These are phyloP conservation scores for Pichia phayaonensis DNA, from an alignment of 805 yeast species.

Conservation along the genomic window DNA sequence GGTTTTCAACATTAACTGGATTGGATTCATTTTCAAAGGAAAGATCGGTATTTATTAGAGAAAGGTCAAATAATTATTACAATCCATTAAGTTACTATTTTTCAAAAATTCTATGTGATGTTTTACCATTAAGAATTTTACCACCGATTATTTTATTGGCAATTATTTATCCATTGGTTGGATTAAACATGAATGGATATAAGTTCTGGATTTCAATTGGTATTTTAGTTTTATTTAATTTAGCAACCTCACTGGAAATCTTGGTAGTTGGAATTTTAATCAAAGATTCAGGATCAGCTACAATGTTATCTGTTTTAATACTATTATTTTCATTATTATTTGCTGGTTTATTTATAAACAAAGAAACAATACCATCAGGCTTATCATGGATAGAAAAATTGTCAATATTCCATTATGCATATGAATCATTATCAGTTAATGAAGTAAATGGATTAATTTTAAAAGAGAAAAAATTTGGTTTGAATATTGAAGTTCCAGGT, in stretches of 20 bases:
- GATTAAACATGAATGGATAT: conserved; percentile 68
- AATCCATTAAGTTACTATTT: conserved; percentile 78
- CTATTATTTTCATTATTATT: conserved; percentile 79
- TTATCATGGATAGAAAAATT: conserved; percentile 73
- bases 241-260: conserved; percentile 79
- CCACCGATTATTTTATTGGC: conserved; percentile 81
- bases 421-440: conserved; percentile 85
- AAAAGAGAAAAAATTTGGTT: conserved; percentile 83
- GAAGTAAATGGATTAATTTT: conserved; percentile 84
- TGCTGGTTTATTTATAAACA: conserved; percentile 90
- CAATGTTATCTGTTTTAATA: conserved; percentile 77
- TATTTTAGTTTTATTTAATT: conserved; percentile 73
- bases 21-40: conserved; percentile 84
- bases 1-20: conserved; percentile 89
- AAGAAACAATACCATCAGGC: conserved; percentile 42
- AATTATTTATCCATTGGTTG: conserved; percentile 84
- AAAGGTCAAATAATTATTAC: conserved; percentile 91
- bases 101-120: conserved; percentile 83
- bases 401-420: conserved; percentile 92
- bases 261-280: conserved; percentile 81
- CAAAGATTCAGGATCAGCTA: conserved; percentile 87
- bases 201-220: conserved; percentile 64
- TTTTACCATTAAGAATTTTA: conserved; percentile 84
- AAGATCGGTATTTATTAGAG: conserved; percentile 82
- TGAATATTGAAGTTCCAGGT: conserved; percentile 94